phyloP scores from a whole-genome alignment of 352 stramenopile species.

The Phytophthora cryptogea region DNA sequence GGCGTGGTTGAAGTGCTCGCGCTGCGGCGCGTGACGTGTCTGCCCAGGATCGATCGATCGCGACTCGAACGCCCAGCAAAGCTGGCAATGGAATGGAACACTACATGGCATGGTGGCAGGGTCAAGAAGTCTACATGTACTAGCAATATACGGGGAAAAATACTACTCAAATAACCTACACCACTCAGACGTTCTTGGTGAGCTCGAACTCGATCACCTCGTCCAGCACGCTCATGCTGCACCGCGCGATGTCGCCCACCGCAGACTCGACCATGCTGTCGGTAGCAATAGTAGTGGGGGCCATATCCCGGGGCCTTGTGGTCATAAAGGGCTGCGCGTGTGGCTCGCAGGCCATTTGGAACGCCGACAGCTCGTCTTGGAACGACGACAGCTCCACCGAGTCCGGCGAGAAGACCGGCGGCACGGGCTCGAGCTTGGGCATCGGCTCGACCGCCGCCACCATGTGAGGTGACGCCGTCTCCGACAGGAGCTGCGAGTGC shows the following conservation, averaged over 20 bases:
- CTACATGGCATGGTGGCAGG: background rate
- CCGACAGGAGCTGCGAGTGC: background rate
- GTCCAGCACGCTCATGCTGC: conserved; percentile 49
- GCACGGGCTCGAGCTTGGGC: conserved; percentile 24
- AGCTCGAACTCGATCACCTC: conserved; percentile 52
- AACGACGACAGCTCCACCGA: conserved; percentile 33
- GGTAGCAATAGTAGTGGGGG: background rate
- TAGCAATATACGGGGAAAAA: conserved; percentile 33
- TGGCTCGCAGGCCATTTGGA: conserved; percentile 27
- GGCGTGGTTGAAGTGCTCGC: conserved; percentile 26
- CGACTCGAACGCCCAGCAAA: conserved; percentile 6
- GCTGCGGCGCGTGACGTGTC: conserved; percentile 21
- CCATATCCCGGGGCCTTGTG: conserved; percentile 11
- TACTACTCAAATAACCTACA: conserved; percentile 24
- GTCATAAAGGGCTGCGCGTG: conserved; percentile 8
- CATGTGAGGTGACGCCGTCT: conserved; percentile 10
- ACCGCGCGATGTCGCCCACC: conserved; percentile 30
- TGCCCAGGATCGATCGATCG: conserved; percentile 5
- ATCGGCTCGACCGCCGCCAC: conserved; percentile 1
- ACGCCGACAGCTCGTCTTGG: conserved; percentile 30
- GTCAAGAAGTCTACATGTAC: conserved; percentile 34
- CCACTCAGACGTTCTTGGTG: conserved; percentile 35
- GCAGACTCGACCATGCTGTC: conserved; percentile 15
- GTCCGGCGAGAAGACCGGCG: conserved; percentile 28
- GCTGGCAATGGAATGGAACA: conserved; percentile 3